These are phyloP conservation scores for Pseudogymnoascus sp. DNA, from an alignment of 2,329 filamentous ascomycete species.

Conservation along the genomic window DNA sequence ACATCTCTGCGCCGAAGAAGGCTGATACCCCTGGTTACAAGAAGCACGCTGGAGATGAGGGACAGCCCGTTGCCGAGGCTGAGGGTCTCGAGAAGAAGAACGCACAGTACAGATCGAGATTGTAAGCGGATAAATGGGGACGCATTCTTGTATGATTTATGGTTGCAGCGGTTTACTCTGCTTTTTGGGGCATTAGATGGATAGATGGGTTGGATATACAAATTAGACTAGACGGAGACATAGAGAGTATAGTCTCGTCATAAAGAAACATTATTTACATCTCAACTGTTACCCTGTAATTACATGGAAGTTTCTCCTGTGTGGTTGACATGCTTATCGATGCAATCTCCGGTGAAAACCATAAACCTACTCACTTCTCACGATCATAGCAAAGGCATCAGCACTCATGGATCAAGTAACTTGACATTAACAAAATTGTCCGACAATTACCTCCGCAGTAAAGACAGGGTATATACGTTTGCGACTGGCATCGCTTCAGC, in stretches of 20 bases:
- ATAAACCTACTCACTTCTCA: background rate
- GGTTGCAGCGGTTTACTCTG: background rate
- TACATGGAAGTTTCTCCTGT: background rate
- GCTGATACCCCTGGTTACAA: slow-evolving; percentile 28
- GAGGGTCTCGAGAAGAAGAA: slow-evolving; percentile 20
- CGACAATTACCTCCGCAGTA: background rate
- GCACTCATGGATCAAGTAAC: background rate
- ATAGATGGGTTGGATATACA: slow-evolving; percentile 9
- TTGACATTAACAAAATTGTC: background rate
- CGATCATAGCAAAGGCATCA: background rate
- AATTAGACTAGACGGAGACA: slow-evolving; percentile 12
- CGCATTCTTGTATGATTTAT: slow-evolving; percentile 23
- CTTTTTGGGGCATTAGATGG: slow-evolving; percentile 1
- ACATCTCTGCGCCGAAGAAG: slow-evolving; percentile 50
- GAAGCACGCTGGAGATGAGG: slow-evolving; percentile 25
- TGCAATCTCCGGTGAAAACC: background rate
- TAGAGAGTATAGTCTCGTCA: slow-evolving; percentile 12
- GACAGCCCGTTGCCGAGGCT: slow-evolving; percentile 29
- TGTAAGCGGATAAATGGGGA: slow-evolving; percentile 26
- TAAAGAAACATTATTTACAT: background rate
- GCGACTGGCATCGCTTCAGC: background rate
- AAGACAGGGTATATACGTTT: slow-evolving; percentile 4
- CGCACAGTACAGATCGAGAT: slow-evolving; percentile 29
- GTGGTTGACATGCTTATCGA: background rate
- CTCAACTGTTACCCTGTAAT: background rate